These are phyloP conservation scores for Lachnellula occidentalis DNA, from an alignment of 2,329 filamentous ascomycete species.

Conservation along the genomic window DNA sequence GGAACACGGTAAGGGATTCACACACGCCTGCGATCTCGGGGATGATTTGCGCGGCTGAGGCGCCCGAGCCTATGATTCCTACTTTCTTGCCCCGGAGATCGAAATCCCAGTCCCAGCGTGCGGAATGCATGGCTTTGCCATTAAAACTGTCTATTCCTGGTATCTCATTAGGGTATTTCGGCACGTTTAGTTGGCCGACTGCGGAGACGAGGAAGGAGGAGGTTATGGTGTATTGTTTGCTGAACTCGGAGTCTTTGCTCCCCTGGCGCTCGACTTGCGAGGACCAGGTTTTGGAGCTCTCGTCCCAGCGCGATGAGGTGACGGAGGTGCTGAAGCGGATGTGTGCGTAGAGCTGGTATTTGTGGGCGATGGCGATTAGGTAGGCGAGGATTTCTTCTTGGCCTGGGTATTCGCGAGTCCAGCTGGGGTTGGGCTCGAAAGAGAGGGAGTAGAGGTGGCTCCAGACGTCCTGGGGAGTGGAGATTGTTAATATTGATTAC, in stretches of 20 bases:
- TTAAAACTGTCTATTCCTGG: slow-evolving; percentile 39
- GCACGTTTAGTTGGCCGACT: slow-evolving; percentile 54
- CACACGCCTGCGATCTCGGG: slow-evolving; percentile 49
- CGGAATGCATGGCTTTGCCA: slow-evolving; percentile 46
- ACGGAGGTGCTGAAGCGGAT: slow-evolving; percentile 53
- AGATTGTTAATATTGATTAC: not conserved
- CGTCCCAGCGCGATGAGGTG: slow-evolving; percentile 49
- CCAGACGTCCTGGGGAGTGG: slow-evolving; percentile 35
- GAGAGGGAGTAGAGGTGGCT: slow-evolving; percentile 51
- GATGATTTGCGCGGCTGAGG: slow-evolving; percentile 53
- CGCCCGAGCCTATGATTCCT: slow-evolving; percentile 55
- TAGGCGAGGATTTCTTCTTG: slow-evolving; percentile 56
- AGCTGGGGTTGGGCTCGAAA: slow-evolving; percentile 53
- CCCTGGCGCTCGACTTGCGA: slow-evolving; percentile 43
- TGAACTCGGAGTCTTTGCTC: slow-evolving; percentile 51
- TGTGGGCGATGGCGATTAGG: slow-evolving; percentile 45
- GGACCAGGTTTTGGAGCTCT: slow-evolving; percentile 45
- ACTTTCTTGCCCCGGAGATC: slow-evolving; percentile 48
- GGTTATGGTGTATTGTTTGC: slow-evolving; percentile 44
- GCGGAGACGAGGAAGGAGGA: slow-evolving; percentile 52
- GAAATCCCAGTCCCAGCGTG: slow-evolving; percentile 56
- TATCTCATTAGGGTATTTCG: slow-evolving; percentile 45
- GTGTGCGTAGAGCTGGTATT: slow-evolving; percentile 49
- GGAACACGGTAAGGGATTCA: slow-evolving; percentile 47
- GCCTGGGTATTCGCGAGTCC: slow-evolving; percentile 52